A percentile compares a stretch with the other conserved stretches of the same genome.
These are phyloP conservation scores for Calcarisporium arbuscula DNA, from an alignment of 2,329 filamentous ascomycete genomes.

Conservation along the genomic window DNA sequence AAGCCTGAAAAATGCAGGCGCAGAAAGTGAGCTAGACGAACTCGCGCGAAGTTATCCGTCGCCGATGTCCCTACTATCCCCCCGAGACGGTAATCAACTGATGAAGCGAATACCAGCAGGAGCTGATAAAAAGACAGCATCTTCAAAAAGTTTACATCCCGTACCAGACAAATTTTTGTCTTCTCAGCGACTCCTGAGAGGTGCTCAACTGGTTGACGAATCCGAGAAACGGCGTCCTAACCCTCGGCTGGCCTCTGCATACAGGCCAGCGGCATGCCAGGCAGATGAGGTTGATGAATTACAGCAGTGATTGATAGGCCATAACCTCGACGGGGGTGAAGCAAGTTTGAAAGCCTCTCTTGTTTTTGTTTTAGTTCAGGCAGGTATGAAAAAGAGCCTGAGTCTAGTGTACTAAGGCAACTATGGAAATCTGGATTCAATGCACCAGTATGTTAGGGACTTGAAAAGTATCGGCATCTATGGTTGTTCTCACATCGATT, in stretches of 20 bases:
- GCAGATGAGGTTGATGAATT: slow-evolving; percentile 28
- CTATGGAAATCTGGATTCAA: no score
- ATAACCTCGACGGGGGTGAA: no score
- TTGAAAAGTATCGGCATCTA: no score
- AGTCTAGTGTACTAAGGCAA: no score
- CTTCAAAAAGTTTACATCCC: slow-evolving; percentile 2
- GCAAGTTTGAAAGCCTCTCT: no score
- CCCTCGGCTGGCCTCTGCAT: slow-evolving; percentile 18
- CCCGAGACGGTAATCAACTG: slow-evolving; percentile 22
- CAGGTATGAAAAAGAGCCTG: no score
- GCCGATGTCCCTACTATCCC: slow-evolving; percentile 11
- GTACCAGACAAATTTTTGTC: no score
- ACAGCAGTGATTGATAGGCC: no score
- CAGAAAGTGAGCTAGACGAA: slow-evolving; percentile 22
- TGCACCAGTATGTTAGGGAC: no score
- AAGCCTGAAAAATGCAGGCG: slow-evolving; percentile 12
- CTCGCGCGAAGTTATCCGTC: slow-evolving; percentile 16
- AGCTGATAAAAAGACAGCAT: background rate
- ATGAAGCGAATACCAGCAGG: slow-evolving; percentile 11
- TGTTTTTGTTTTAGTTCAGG: no score
- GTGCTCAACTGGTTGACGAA: slow-evolving; percentile 12
- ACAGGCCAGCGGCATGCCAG: slow-evolving; percentile 16
- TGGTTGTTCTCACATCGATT: no score
- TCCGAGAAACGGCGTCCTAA: slow-evolving; percentile 14
- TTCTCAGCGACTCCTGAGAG: no score